Evolutionary conservation across 495 filamentous ascomycete species (phyloP).

Genomic region (Lepraria neglecta): DNA sequence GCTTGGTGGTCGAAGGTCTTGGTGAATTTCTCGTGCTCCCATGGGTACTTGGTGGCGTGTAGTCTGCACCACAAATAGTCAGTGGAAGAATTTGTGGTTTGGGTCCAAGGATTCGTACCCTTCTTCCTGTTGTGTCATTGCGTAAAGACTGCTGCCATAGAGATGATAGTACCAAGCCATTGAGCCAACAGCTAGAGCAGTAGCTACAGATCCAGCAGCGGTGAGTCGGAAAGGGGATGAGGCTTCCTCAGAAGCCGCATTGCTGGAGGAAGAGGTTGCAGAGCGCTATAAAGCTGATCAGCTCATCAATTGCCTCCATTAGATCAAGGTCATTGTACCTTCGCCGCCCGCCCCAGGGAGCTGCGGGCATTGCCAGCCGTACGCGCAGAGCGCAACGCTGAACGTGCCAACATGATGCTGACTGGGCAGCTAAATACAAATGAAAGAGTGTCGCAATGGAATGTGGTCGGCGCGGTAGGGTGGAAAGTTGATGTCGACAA

Average conservation of each 20-base stretch:
- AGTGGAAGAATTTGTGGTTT: neutral
- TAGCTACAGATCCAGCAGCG: constrained; percentile 74
- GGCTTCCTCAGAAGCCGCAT: constrained; percentile 44
- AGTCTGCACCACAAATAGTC: constrained; percentile 49
- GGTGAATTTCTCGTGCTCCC: constrained; percentile 83
- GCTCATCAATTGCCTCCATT: constrained; percentile 32
- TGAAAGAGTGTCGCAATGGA: constrained; percentile 13
- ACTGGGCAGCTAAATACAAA: constrained; percentile 15
- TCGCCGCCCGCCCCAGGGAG: constrained; percentile 44
- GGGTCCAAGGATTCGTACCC: constrained; percentile 55
- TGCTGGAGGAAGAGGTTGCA: constrained; percentile 37
- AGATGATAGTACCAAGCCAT: constrained; percentile 94
- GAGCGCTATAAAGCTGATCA: constrained; percentile 14
- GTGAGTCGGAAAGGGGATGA: constrained; percentile 58
- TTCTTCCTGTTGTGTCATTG: constrained; percentile 92
- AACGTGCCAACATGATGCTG: constrained; percentile 76
- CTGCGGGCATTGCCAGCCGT: constrained; percentile 59
- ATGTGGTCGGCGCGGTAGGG: constrained; percentile 3
- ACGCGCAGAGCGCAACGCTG: constrained; percentile 73
- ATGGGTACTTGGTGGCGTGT: constrained; percentile 86
- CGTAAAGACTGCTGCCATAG: constrained; percentile 73
- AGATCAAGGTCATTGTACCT: constrained; percentile 38
- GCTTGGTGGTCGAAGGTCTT: constrained; percentile 96
- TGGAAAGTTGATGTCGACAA: constrained; percentile 14
- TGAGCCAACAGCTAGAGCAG: constrained; percentile 75